Conservation (phyloP, 2,329 filamentous ascomycete genomes). For the Ophiostoma sp. region DNA sequence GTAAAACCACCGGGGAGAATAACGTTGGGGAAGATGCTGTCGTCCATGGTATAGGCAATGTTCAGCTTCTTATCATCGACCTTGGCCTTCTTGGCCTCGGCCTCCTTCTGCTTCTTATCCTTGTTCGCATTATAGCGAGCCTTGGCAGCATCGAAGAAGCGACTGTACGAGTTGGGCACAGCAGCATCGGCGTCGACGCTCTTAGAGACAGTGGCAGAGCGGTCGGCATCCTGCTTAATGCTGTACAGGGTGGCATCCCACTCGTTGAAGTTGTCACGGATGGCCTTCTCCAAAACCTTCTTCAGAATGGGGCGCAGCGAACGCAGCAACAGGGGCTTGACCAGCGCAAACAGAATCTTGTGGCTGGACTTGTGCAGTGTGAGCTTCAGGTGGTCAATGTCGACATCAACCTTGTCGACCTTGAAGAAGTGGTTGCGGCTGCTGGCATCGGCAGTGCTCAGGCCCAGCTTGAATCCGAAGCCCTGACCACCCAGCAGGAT, state of each 20-base stretch:
- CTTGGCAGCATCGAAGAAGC: slow-evolving; percentile 72
- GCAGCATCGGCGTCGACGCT: slow-evolving; percentile 66
- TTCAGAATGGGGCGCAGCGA: slow-evolving; percentile 77
- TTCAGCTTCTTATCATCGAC: slow-evolving; percentile 63
- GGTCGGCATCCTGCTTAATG: slow-evolving; percentile 78
- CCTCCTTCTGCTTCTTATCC: slow-evolving; percentile 55
- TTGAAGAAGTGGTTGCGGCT: slow-evolving; percentile 88
- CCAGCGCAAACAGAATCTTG: slow-evolving; percentile 79
- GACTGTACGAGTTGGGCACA: slow-evolving; percentile 74
- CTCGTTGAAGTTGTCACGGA: slow-evolving; percentile 74
- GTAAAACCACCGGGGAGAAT: slow-evolving; percentile 82
- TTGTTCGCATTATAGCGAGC: slow-evolving; percentile 70
- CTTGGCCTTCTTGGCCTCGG: slow-evolving; percentile 17
- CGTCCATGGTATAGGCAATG: slow-evolving; percentile 76
- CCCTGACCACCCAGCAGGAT: slow-evolving; percentile 82
- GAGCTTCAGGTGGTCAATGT: slow-evolving; percentile 75
- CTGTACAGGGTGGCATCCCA: slow-evolving; percentile 68
- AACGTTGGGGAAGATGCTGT: slow-evolving; percentile 84
- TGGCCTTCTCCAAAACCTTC: slow-evolving; percentile 82
- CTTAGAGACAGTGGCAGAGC: slow-evolving; percentile 49
- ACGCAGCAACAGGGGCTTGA: slow-evolving; percentile 83
- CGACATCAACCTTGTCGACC: slow-evolving; percentile 80
- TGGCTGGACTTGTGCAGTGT: slow-evolving; percentile 93
- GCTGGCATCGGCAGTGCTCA: slow-evolving; percentile 70
- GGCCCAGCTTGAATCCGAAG: slow-evolving; percentile 84